Percentiles rank a stretch among this genome's conserved stretches.
Evolutionary conservation across 208 protist genomes (phyloP).

Genomic region (Crithidia expoeki): DNA sequence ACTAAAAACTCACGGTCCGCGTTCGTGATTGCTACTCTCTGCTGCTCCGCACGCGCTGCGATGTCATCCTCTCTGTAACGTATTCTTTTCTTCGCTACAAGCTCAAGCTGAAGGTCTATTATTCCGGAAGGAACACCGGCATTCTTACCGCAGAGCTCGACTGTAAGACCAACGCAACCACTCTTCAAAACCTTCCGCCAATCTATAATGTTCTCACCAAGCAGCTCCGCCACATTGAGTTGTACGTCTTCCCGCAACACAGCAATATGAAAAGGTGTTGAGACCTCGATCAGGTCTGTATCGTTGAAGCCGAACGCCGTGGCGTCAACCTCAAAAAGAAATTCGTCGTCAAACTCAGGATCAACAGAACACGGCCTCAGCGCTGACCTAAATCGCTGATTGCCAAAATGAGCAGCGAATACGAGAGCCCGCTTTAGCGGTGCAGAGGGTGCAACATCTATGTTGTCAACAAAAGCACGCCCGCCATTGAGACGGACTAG

Average conservation of each 20-base stretch:
- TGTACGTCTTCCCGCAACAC: conserved; percentile 73
- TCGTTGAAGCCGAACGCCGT: conserved; percentile 63
- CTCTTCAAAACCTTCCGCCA: conserved; percentile 91
- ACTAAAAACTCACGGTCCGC: conserved; percentile 93
- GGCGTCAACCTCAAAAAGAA: conserved; percentile 88
- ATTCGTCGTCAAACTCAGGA: conserved; percentile 88
- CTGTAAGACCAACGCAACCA: conserved; percentile 84
- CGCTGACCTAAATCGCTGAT: conserved; percentile 76
- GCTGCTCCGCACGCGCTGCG: conserved; percentile 65
- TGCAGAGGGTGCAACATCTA: conserved; percentile 54
- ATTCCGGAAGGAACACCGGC: conserved; percentile 90
- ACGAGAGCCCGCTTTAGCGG: conserved; percentile 56
- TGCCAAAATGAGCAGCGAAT: conserved; percentile 85
- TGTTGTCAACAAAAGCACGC: conserved; percentile 92
- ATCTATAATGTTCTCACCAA: conserved; percentile 92
- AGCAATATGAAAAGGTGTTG: conserved; percentile 85
- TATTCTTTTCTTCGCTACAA: conserved; percentile 65
- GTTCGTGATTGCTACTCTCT: conserved; percentile 80
- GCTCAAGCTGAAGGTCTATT: conserved; percentile 89
- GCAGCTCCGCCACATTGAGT: conserved; percentile 56
- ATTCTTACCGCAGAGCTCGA: conserved; percentile 90
- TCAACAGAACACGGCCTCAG: conserved; percentile 49
- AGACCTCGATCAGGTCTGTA: conserved; percentile 76
- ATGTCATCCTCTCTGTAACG: conserved; percentile 85
- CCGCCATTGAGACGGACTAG: conserved; percentile 81